Evolutionary conservation across 2,329 filamentous ascomycete species (phyloP).

Genomic region (Colletotrichum incanum): DNA sequence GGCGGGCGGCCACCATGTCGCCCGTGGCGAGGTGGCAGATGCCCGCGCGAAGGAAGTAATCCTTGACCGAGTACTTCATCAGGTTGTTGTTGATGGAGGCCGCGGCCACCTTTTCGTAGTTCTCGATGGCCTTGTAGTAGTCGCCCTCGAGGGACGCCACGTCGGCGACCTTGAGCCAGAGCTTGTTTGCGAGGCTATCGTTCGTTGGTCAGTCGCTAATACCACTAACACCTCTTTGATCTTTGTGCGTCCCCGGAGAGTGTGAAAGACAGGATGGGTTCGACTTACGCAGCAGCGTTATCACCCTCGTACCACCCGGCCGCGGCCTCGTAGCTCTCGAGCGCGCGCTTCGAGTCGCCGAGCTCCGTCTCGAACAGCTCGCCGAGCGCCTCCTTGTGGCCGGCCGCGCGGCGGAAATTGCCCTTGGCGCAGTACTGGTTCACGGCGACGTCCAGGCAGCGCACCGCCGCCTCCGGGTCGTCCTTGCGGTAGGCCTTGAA

Average conservation of each 20-base stretch:
- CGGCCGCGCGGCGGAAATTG: constrained; percentile 91
- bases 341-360: constrained; percentile 82
- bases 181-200: constrained; percentile 87
- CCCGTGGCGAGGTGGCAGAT: constrained; percentile 85
- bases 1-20: constrained; percentile 84
- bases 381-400: constrained; percentile 89
- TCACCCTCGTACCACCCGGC: constrained; percentile 92
- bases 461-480: constrained; percentile 85
- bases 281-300: constrained; percentile 83
- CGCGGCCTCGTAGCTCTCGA: constrained; percentile 87
- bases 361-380: constrained; percentile 89
- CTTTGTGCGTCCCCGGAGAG: background rate
- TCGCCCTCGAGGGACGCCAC: constrained; percentile 85
- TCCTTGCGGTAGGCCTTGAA: constrained; percentile 96
- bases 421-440: constrained; percentile 90
- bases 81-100: constrained; percentile 89
- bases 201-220: constrained; percentile 1
- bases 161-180: constrained; percentile 93
- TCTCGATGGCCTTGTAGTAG: constrained; percentile 86
- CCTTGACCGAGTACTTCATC: constrained; percentile 95
- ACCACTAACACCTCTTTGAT: background rate
- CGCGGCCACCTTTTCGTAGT: constrained; percentile 87
- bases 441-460: constrained; percentile 85
- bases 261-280: background rate
- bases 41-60: constrained; percentile 94